Percentiles rank a stretch among this genome's conserved stretches.
phyloP scores from a whole-genome alignment of 306 rosid species.

The Cucurbita ficifolia region DNA sequence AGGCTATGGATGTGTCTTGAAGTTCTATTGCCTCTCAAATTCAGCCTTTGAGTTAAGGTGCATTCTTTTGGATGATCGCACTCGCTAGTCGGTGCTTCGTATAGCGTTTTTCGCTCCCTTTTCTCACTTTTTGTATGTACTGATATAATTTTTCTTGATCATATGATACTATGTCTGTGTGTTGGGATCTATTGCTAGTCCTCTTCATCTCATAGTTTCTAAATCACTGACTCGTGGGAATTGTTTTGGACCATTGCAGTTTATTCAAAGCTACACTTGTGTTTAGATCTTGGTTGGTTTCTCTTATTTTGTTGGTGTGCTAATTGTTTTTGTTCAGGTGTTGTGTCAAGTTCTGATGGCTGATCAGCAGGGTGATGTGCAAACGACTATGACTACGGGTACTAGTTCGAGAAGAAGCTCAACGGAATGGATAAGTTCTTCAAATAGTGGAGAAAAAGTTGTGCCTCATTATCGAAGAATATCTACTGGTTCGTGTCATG shows the following conservation, averaged over 20 bases:
- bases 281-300: neutral
- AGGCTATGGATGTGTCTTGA: neutral
- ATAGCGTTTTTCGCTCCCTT: neutral
- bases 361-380: conserved; percentile 20
- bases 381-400: conserved; percentile 14
- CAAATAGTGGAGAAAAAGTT: conserved; percentile 14
- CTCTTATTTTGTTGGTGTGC: neutral
- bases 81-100: neutral
- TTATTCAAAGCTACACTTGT: neutral
- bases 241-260: neutral
- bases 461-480: conserved; percentile 68
- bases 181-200: neutral
- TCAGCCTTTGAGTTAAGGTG: neutral
- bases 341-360: conserved; percentile 29
- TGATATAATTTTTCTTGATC: neutral
- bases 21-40: neutral
- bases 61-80: neutral
- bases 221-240: neutral
- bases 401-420: conserved; percentile 35
- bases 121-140: neutral
- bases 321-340: conserved; percentile 29
- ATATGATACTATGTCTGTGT: neutral
- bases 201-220: neutral
- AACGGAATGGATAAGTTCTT: conserved; percentile 26
- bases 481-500: conserved; percentile 86